Conservation (phyloP, 495 filamentous ascomycete species). For the Elasticomyces elasticus region DNA sequence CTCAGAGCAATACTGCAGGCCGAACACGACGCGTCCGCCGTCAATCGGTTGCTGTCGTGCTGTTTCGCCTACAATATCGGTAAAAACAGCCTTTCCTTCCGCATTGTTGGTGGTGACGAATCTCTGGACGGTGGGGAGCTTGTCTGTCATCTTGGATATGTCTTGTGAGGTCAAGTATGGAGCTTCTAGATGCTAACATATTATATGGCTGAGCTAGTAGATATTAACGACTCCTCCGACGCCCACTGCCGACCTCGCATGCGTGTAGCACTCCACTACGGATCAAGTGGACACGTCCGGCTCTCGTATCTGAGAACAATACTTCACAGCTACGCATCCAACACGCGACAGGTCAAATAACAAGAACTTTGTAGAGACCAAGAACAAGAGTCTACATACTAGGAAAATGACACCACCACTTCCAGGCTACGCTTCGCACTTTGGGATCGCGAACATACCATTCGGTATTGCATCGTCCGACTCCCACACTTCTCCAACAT, state of each 20-base stretch:
- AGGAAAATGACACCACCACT: constrained; percentile 9
- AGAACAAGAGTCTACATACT: not conserved
- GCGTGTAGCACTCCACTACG: not conserved
- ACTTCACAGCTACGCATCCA: not conserved
- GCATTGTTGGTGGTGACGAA: constrained; percentile 7
- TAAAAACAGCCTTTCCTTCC: constrained; percentile 22
- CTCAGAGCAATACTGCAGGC: constrained; percentile 23
- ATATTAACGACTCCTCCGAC: not conserved
- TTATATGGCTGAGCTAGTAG: not conserved
- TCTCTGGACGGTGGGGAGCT: constrained; percentile 1
- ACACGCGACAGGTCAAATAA: not conserved
- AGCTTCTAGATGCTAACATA: no score
- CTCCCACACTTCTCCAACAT: constrained; percentile 3
- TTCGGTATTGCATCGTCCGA: constrained; percentile 15
- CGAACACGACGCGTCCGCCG: constrained; percentile 9
- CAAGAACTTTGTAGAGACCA: not conserved
- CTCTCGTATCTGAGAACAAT: not conserved
- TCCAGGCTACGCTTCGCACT: constrained; percentile 11
- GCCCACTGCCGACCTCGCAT: not conserved
- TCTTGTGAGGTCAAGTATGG: not conserved
- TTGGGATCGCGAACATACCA: constrained; percentile 18
- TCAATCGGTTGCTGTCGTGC: constrained; percentile 3
- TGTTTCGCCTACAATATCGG: constrained; percentile 19
- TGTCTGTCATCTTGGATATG: not conserved
- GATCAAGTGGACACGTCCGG: not conserved